Evolutionary conservation across 225 moss, liverwort and hornwort genomes (phyloP).

Genomic region (Thuidium tamariscinum): DNA sequence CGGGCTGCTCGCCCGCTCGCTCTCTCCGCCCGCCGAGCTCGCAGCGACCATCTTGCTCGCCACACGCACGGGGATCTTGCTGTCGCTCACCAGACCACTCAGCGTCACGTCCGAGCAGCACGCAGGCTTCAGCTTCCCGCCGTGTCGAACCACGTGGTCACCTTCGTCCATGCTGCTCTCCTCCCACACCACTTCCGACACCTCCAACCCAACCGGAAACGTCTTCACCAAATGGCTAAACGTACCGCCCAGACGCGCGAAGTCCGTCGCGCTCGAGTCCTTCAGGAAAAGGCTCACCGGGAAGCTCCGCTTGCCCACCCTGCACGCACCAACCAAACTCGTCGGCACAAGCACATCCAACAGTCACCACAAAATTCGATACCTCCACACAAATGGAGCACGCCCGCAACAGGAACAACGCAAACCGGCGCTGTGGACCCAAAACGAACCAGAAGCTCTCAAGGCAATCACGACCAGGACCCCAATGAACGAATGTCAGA

Average conservation of each 20-base stretch:
- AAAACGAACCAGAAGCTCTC: not conserved
- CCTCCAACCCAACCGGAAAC: constrained; percentile 42
- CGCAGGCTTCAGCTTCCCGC: constrained; percentile 72
- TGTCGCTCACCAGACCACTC: constrained; percentile 35
- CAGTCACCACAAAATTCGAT: not conserved
- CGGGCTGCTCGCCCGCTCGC: constrained; percentile 71
- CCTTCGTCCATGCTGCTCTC: constrained; percentile 93
- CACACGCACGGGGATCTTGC: constrained; percentile 57
- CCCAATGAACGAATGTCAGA: not conserved
- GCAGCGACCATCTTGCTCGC: constrained; percentile 37
- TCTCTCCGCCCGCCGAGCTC: constrained; percentile 32
- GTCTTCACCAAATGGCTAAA: constrained; percentile 86
- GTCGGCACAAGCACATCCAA: not conserved
- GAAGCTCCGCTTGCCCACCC: constrained; percentile 77
- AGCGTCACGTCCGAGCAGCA: constrained; percentile 71
- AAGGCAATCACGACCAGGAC: not conserved
- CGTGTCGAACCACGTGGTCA: constrained; percentile 61
- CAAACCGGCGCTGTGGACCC: too few species aligned
- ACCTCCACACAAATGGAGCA: not conserved
- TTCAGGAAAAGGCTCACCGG: constrained; percentile 74
- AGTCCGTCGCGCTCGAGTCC: constrained; percentile 68
- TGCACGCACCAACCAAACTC: not conserved
- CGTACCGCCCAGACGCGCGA: constrained; percentile 92
- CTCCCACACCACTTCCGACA: constrained; percentile 80
- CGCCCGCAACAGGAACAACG: not conserved